These are phyloP conservation scores for Solanum microdontum DNA, from an alignment of 257 asterid species.

Conservation along the genomic window DNA sequence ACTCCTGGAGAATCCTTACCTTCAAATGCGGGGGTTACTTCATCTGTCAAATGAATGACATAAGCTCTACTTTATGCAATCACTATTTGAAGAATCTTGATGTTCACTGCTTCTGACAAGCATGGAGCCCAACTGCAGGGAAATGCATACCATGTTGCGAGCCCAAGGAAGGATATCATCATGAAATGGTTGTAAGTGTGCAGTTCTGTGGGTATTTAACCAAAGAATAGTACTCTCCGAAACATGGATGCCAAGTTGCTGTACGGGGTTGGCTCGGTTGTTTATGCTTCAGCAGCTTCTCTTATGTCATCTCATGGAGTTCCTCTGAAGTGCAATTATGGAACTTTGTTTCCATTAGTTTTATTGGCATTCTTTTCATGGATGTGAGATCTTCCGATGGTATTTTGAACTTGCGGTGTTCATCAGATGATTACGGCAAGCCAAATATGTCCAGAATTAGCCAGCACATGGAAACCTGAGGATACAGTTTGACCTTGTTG, in stretches of 20 bases:
- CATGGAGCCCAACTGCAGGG: background rate
- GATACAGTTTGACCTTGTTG: background rate
- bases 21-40: constrained; percentile 94
- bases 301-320: background rate
- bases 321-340: background rate
- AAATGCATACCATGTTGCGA: background rate
- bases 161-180: background rate
- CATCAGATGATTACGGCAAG: background rate
- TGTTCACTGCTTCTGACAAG: background rate
- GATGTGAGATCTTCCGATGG: background rate
- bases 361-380: background rate
- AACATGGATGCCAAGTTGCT: background rate
- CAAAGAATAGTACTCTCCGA: constrained; percentile 11
- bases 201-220: constrained; percentile 7
- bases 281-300: constrained; percentile 10
- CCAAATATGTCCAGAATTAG: background rate
- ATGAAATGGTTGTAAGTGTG: background rate
- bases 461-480: background rate
- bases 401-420: background rate
- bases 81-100: background rate
- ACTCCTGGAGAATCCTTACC: constrained; percentile 97
- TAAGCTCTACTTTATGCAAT: constrained; percentile 12
- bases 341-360: background rate
- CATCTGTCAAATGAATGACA: constrained; percentile 63
- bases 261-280: background rate